Conservation (phyloP, 805 yeast genomes). For the Isabelozyma heimii region DNA sequence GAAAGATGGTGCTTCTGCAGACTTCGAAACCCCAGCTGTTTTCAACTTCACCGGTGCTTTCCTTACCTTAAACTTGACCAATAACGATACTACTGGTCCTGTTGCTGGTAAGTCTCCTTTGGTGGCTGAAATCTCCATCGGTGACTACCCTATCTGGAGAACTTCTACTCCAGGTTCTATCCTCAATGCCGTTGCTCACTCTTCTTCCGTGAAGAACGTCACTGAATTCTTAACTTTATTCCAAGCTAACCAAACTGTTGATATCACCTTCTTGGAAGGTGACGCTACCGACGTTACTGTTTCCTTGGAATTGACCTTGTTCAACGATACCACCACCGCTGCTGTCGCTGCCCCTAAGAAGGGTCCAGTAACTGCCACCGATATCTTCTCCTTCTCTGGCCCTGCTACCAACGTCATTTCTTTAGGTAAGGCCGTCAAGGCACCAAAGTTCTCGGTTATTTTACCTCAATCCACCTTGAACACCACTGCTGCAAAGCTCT, state of each 20-base stretch:
- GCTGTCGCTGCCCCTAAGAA: slow-evolving; percentile 2
- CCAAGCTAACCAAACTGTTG: slow-evolving; percentile 7
- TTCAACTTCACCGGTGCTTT: slow-evolving; percentile 22
- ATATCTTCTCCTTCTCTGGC: slow-evolving; percentile 13
- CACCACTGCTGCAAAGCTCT: slow-evolving; percentile 19
- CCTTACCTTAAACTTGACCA: slow-evolving; percentile 23
- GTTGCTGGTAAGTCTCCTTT: slow-evolving; percentile 8
- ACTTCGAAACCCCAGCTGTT: slow-evolving; percentile 6
- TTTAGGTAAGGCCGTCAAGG: slow-evolving; percentile 13
- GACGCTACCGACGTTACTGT: slow-evolving; percentile 10
- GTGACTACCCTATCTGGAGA: slow-evolving; percentile 24
- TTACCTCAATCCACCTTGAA: slow-evolving; percentile 18
- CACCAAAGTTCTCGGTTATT: slow-evolving; percentile 14
- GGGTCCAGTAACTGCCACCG: slow-evolving; percentile 7
- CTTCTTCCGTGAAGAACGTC: slow-evolving; percentile 21
- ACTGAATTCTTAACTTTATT: slow-evolving; percentile 22
- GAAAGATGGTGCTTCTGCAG: slow-evolving; percentile 4
- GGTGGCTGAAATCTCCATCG: slow-evolving; percentile 21
- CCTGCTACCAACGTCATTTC: slow-evolving; percentile 21
- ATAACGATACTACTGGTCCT: slow-evolving; percentile 8
- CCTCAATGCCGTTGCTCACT: slow-evolving; percentile 10
- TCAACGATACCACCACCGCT: slow-evolving; percentile 13
- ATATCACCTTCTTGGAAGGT: slow-evolving; percentile 21
- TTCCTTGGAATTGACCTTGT: slow-evolving; percentile 17
- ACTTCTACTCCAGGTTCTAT: slow-evolving; percentile 20